A percentile compares a stretch with the other conserved stretches of the same genome.
These are phyloP conservation scores for Asterella californica DNA, from an alignment of 225 moss, liverwort and hornwort genomes.

Conservation along the genomic window DNA sequence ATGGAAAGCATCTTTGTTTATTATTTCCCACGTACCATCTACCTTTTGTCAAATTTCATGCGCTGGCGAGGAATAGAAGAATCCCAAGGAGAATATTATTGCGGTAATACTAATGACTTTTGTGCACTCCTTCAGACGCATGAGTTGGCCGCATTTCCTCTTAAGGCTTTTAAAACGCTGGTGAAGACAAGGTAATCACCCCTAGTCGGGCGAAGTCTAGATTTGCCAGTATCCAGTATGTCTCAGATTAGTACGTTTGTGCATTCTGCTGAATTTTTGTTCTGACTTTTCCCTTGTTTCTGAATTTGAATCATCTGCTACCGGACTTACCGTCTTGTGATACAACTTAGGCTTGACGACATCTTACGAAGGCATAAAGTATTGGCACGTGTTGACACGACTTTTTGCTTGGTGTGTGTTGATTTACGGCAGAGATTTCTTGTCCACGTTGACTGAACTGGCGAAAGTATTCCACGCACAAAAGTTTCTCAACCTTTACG, in stretches of 20 bases:
- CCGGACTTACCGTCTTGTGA: background rate
- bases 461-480: conserved; percentile 61
- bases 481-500: conserved; percentile 60
- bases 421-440: conserved; percentile 56
- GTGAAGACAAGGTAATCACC: conserved; percentile 66
- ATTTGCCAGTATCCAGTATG: background rate
- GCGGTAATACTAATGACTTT: background rate
- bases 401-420: background rate
- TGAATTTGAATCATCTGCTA: background rate
- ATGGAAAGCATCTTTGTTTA: background rate
- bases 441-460: conserved; percentile 63
- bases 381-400: background rate
- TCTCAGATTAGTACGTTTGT: background rate
- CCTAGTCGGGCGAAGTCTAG: background rate
- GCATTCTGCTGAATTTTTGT: background rate
- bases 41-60: background rate
- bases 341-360: background rate
- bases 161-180: conserved; percentile 60
- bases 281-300: background rate
- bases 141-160: conserved; percentile 55
- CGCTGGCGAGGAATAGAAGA: background rate
- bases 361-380: background rate
- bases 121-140: conserved; percentile 60
- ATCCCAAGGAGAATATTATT: background rate
- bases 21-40: background rate